phyloP scores from a whole-genome alignment of 2,329 filamentous ascomycete species.

The Trichophyton schoenleinii region DNA sequence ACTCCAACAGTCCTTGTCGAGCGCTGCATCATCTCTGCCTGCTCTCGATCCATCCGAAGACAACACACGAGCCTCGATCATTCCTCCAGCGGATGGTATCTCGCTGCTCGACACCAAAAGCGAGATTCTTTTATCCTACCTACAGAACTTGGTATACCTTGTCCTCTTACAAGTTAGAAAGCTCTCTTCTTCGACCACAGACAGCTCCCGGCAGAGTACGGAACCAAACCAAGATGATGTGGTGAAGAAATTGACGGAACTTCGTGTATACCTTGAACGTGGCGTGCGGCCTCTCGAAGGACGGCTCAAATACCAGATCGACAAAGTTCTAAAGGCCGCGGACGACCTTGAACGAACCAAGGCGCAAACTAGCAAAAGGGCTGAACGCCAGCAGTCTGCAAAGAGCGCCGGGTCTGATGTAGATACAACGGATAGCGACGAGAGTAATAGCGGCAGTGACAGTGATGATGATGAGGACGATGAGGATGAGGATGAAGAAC shows the following conservation, averaged over 20 bases:
- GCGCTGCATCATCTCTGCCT: conserved; percentile 26
- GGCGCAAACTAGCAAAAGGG: conserved; percentile 11
- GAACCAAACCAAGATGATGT: conserved; percentile 38
- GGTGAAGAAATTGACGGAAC: conserved; percentile 75
- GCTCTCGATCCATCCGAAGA: conserved; percentile 17
- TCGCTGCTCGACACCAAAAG: conserved; percentile 93
- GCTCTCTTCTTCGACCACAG: conserved; percentile 29
- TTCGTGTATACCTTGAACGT: conserved; percentile 85
- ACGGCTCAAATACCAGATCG: conserved; percentile 86
- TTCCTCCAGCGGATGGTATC: conserved; percentile 73
- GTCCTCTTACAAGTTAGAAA: conserved; percentile 64
- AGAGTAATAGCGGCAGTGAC: conserved; percentile 16
- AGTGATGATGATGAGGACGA: conserved; percentile 11
- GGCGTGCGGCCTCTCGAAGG: conserved; percentile 82
- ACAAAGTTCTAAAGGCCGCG: conserved; percentile 80
- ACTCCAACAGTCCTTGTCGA: conserved; percentile 25
- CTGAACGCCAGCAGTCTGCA: conserved; percentile 19
- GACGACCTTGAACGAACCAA: conserved; percentile 38
- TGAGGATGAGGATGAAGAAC: conserved; percentile 24
- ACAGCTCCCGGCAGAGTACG: conserved; percentile 23
- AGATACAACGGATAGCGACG: conserved; percentile 19
- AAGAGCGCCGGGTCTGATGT: conserved; percentile 4
- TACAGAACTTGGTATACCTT: conserved; percentile 85
- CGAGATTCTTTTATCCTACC: conserved; percentile 88
- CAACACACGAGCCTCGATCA: conserved; percentile 53